Evolutionary conservation across 2,329 filamentous ascomycete genomes (phyloP).

Genomic region (Pyricularia grisea): DNA sequence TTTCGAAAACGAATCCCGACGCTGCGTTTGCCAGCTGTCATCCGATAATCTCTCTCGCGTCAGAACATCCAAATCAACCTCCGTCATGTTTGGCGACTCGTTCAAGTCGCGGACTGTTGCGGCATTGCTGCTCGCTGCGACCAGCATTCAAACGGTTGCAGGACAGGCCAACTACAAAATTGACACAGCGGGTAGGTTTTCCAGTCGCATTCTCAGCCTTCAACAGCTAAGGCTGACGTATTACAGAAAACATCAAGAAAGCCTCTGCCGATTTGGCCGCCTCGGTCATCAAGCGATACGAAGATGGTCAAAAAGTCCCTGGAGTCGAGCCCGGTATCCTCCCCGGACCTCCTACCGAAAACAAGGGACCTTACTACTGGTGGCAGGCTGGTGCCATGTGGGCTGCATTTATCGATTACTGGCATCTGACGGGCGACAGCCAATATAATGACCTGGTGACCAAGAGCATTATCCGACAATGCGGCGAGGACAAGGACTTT

Average conservation of each 20-base stretch:
- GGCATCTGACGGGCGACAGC: constrained; percentile 55
- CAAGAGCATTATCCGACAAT: constrained; percentile 46
- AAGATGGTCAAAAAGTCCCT: constrained; percentile 29
- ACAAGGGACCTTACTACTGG: constrained; percentile 52
- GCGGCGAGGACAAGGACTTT: constrained; percentile 42
- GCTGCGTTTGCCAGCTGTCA: neutral
- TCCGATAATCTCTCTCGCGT: neutral
- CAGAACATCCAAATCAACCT: neutral
- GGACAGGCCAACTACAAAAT: neutral
- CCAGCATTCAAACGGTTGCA: neutral
- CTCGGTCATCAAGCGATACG: constrained; percentile 35
- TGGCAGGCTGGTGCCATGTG: constrained; percentile 66
- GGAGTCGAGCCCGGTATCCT: constrained; percentile 45
- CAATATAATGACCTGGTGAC: constrained; percentile 53
- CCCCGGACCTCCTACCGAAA: constrained; percentile 39
- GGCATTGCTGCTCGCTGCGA: neutral
- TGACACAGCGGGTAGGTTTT: neutral
- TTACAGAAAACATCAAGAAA: constrained; percentile 31
- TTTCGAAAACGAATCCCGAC: neutral
- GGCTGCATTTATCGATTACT: constrained; percentile 60
- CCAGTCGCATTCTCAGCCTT: neutral
- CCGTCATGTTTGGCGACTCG: neutral
- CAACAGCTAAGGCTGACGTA: neutral
- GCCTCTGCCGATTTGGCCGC: constrained; percentile 35
- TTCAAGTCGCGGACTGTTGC: neutral